phyloP scores from a whole-genome alignment of 768 basidiomycete genomes.

The Leccinum longicurvipes region DNA sequence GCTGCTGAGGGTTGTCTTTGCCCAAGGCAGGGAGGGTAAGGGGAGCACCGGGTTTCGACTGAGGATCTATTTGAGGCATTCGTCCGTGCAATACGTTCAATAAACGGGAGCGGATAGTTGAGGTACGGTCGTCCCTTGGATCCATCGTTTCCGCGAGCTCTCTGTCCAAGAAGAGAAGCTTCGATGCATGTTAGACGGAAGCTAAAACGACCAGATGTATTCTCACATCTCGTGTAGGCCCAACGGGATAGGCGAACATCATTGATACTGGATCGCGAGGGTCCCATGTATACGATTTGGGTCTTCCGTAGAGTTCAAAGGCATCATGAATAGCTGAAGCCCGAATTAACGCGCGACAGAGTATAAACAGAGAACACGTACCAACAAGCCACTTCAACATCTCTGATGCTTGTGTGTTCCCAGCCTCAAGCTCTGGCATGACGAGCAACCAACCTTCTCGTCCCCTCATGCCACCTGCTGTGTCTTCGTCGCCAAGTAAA shows the following conservation, averaged over 20 bases:
- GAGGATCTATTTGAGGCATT: slow-evolving; percentile 45
- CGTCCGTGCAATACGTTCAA: slow-evolving; percentile 60
- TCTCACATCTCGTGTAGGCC: slow-evolving; percentile 77
- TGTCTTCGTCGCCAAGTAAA: slow-evolving; percentile 70
- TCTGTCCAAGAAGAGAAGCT: slow-evolving; percentile 87
- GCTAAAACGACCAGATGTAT: neutral
- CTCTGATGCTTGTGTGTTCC: slow-evolving; percentile 63
- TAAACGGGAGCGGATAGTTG: slow-evolving; percentile 59
- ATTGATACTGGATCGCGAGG: slow-evolving; percentile 75
- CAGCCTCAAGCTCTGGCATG: slow-evolving; percentile 81
- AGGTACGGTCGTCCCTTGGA: slow-evolving; percentile 74
- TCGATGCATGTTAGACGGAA: slow-evolving; percentile 15
- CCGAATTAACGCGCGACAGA: slow-evolving; percentile 8
- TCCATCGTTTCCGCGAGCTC: slow-evolving; percentile 78
- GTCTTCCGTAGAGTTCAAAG: slow-evolving; percentile 87
- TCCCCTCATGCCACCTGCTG: slow-evolving; percentile 61
- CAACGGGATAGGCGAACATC: slow-evolving; percentile 95
- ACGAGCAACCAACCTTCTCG: slow-evolving; percentile 84
- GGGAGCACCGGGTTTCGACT: slow-evolving; percentile 4
- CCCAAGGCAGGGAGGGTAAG: slow-evolving; percentile 19
- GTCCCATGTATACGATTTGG: slow-evolving; percentile 85
- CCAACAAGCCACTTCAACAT: slow-evolving; percentile 92
- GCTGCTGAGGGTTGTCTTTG: slow-evolving; percentile 24
- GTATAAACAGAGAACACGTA: slow-evolving; percentile 34
- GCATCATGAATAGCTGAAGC: slow-evolving; percentile 74